Conservation (phyloP, 495 filamentous ascomycete species). For the Saxophila tyrrhenica region DNA sequence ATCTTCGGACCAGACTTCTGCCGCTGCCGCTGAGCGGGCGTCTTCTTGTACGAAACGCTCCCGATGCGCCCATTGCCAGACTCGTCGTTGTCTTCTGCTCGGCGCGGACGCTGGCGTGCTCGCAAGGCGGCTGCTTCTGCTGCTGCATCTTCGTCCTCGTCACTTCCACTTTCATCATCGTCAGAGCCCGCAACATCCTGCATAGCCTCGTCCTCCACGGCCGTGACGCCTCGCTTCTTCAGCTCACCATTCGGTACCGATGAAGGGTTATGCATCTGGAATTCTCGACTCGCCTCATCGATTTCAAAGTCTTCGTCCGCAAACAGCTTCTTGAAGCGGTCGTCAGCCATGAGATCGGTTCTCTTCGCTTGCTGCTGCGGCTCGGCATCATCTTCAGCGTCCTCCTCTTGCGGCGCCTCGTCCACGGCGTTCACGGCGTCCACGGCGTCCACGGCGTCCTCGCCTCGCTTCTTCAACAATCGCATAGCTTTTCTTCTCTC, state of each 20-base stretch:
- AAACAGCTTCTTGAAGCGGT: slow-evolving; percentile 80
- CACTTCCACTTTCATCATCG: slow-evolving; percentile 14
- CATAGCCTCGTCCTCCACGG: slow-evolving; percentile 54
- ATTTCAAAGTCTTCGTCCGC: slow-evolving; percentile 86
- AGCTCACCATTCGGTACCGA: slow-evolving; percentile 34
- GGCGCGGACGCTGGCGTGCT: slow-evolving; percentile 1
- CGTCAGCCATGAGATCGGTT: slow-evolving; percentile 53
- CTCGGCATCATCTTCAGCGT: slow-evolving; percentile 12
- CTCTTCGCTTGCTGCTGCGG: neutral
- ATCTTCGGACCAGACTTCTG: slow-evolving; percentile 24
- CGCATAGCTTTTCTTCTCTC: slow-evolving; percentile 52
- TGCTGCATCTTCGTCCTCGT: slow-evolving; percentile 34
- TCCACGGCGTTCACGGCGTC: slow-evolving; percentile 11
- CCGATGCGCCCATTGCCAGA: slow-evolving; percentile 48
- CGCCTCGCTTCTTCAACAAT: slow-evolving; percentile 46
- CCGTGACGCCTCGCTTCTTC: slow-evolving; percentile 49
- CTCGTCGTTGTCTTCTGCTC: slow-evolving; percentile 25
- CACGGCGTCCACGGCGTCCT: slow-evolving; percentile 28
- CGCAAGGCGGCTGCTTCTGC: slow-evolving; percentile 21
- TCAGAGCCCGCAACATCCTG: slow-evolving; percentile 22
- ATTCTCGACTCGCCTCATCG: slow-evolving; percentile 82
- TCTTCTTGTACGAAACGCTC: slow-evolving; percentile 46
- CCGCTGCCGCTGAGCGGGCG: slow-evolving; percentile 27
- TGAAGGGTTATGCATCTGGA: slow-evolving; percentile 76
- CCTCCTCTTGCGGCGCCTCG: slow-evolving; percentile 22